Evolutionary conservation across 2,329 filamentous ascomycete genomes (phyloP).

Genomic region (Myotisia sp.): DNA sequence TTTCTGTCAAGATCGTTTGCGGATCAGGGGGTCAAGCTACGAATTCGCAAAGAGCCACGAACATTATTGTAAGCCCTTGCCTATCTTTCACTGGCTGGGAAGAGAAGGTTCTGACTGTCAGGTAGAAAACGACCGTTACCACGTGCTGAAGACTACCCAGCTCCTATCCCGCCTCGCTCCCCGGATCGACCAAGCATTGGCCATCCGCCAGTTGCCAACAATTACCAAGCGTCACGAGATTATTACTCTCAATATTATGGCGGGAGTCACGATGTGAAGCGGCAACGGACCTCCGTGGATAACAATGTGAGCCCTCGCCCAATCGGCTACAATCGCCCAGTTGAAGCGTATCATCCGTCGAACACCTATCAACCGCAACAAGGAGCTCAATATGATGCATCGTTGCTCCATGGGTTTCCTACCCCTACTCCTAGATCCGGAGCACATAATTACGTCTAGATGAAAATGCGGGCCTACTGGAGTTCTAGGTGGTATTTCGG

Average conservation of each 20-base stretch:
- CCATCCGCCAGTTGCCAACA: conserved; percentile 24
- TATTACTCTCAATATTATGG: conserved; percentile 17
- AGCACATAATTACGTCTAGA: no score
- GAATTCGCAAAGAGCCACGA: conserved; percentile 69
- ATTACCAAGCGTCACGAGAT: conserved; percentile 22
- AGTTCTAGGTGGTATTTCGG: no score
- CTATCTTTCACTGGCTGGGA: no score
- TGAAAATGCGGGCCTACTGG: no score
- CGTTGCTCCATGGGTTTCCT: background rate
- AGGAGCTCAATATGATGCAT: background rate
- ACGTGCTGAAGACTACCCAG: conserved; percentile 28
- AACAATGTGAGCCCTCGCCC: conserved; percentile 20
- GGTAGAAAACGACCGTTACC: conserved; percentile 26
- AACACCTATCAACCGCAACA: conserved; percentile 14
- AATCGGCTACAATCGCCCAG: conserved; percentile 23
- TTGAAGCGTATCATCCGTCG: conserved; percentile 26
- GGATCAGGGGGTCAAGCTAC: conserved; percentile 71
- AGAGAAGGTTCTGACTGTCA: conserved; percentile 11
- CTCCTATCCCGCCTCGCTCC: conserved; percentile 23
- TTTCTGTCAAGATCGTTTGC: conserved; percentile 68
- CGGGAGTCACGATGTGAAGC: conserved; percentile 24
- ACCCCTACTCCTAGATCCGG: no score
- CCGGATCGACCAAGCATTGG: conserved; percentile 19
- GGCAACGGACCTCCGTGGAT: conserved; percentile 28
- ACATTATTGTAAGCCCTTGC: conserved; percentile 25